Percentiles rank a stretch among this genome's conserved stretches.
Evolutionary conservation across 108 stramenopile species (phyloP).

Genomic region (Nitzschia inconspicua): DNA sequence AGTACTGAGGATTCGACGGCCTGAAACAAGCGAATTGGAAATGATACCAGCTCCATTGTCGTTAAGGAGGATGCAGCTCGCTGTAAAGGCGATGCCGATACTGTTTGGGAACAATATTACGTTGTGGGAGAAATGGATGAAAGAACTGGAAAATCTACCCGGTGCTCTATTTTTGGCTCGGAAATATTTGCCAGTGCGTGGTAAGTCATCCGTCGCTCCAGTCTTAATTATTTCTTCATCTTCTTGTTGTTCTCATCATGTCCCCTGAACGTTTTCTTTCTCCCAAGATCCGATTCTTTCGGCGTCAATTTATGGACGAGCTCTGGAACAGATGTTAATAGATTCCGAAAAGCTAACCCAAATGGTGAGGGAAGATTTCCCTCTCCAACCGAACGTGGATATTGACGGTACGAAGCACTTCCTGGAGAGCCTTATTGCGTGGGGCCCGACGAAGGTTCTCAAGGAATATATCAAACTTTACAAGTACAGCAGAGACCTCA

Average conservation of each 20-base stretch:
- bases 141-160: slow-evolving; percentile 56
- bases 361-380: neutral
- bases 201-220: slow-evolving; percentile 27
- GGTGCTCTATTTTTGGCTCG: slow-evolving; percentile 69
- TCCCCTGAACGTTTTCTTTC: slow-evolving; percentile 2
- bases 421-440: slow-evolving; percentile 57
- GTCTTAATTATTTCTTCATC: neutral
- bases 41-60: slow-evolving; percentile 32
- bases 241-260: neutral
- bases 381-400: neutral
- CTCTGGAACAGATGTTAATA: slow-evolving; percentile 54
- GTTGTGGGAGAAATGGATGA: slow-evolving; percentile 71
- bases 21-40: neutral
- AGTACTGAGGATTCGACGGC: slow-evolving; percentile 40
- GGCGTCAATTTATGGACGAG: slow-evolving; percentile 48
- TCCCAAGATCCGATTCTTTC: slow-evolving; percentile 65
- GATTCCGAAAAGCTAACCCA: slow-evolving; percentile 36
- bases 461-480: slow-evolving; percentile 60
- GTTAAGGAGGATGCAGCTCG: slow-evolving; percentile 63
- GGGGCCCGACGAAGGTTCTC: slow-evolving; percentile 71
- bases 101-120: slow-evolving; percentile 62
- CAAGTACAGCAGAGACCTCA: slow-evolving; percentile 16
- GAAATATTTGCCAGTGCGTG: slow-evolving; percentile 75
- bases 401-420: slow-evolving; percentile 57
- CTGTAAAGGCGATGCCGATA: slow-evolving; percentile 61